A percentile compares a stretch with the other conserved stretches of the same genome.
phyloP scores from a whole-genome alignment of 805 yeast species.

The Candida multigemmis region DNA sequence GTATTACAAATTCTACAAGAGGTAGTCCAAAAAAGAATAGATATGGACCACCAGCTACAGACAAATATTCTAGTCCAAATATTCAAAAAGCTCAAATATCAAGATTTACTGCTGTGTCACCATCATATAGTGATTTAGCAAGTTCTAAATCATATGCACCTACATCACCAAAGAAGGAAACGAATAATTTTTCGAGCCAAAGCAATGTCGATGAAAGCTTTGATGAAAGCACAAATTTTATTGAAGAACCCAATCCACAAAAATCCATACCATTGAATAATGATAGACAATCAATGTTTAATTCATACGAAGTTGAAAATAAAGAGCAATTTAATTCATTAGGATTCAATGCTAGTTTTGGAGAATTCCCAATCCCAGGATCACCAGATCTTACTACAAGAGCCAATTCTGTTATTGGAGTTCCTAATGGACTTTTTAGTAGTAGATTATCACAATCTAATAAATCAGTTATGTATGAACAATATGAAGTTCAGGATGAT shows the following conservation, averaged over 20 bases:
- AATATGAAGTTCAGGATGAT: constrained; percentile 36
- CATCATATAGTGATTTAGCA: constrained; percentile 1
- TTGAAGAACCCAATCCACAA: constrained; percentile 5
- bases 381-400: constrained; percentile 36
- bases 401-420: constrained; percentile 30
- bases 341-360: constrained; percentile 15
- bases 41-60: constrained; percentile 16
- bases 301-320: constrained; percentile 16
- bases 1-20: constrained; percentile 6
- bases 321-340: constrained; percentile 4
- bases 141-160: constrained; percentile 4
- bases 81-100: too few relatives aligned
- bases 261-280: constrained; percentile 2
- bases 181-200: constrained; percentile 2
- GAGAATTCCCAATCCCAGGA: constrained; percentile 36
- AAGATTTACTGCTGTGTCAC: constrained; percentile 1
- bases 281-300: constrained; percentile 10
- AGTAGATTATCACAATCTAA: constrained; percentile 35
- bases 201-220: constrained; percentile 24
- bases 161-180: constrained; percentile 1
- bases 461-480: constrained; percentile 34
- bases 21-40: constrained; percentile 10
- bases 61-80: too few relatives aligned
- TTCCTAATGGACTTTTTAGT: constrained; percentile 20
- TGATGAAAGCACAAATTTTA: constrained; percentile 10